phyloP scores from a whole-genome alignment of 129 eudicot species.

The Cynara cardunculus region DNA sequence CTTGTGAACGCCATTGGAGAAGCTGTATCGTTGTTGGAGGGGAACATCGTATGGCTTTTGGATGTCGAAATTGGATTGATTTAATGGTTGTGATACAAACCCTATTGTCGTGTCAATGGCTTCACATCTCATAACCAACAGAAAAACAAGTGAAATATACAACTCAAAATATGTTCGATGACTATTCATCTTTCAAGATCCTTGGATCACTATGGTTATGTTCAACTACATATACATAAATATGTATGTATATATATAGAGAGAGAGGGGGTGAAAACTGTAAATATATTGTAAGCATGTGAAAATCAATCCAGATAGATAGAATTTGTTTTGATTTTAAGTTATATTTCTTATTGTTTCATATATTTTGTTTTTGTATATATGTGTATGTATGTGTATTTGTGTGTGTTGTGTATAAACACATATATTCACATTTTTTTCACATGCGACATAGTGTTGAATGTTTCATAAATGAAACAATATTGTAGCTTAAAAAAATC shows the following conservation, averaged over 20 bases:
- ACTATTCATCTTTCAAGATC: constrained; percentile 3
- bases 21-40: constrained; percentile 30
- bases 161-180: neutral
- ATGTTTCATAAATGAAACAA: too few species aligned
- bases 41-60: constrained; percentile 37
- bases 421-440: too few species aligned
- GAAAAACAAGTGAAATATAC: neutral
- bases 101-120: constrained; percentile 28
- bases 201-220: neutral
- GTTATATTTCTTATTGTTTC: neutral
- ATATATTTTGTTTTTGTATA: too few species aligned
- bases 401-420: too few species aligned
- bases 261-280: neutral
- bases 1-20: constrained; percentile 34
- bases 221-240: neutral
- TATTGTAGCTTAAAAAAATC: too few species aligned
- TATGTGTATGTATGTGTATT: too few species aligned
- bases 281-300: neutral
- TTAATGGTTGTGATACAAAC: constrained; percentile 24
- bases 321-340: too few species aligned
- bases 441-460: too few species aligned
- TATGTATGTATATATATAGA: neutral
- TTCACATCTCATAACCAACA: neutral
- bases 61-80: constrained; percentile 22
- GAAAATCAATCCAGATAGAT: neutral